Conservation (phyloP, 2,329 filamentous ascomycete species). For the Venturia asperata region DNA sequence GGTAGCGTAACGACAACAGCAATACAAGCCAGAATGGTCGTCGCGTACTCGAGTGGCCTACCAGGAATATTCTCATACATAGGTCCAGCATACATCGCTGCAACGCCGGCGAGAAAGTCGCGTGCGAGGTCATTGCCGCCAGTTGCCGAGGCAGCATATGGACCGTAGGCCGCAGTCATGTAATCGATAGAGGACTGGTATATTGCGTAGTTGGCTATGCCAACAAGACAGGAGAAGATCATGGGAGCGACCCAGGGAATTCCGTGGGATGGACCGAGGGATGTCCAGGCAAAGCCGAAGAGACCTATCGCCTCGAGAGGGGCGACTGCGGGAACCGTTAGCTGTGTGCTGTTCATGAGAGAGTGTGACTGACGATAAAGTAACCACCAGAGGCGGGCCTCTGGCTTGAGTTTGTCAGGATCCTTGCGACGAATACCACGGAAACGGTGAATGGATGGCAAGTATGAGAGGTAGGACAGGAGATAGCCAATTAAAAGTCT, state of each 20-base stretch:
- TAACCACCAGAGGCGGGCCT: slow-evolving; percentile 54
- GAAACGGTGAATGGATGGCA: slow-evolving; percentile 47
- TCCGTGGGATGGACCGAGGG: slow-evolving; percentile 47
- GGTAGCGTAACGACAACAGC: slow-evolving; percentile 46
- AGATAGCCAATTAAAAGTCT: slow-evolving; percentile 58
- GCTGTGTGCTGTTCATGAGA: slow-evolving; percentile 41
- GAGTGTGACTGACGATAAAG: slow-evolving; percentile 45
- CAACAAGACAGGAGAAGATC: slow-evolving; percentile 59
- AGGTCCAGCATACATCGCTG: slow-evolving; percentile 60
- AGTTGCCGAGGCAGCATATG: slow-evolving; percentile 68
- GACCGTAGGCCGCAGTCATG: slow-evolving; percentile 67
- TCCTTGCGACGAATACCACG: slow-evolving; percentile 19
- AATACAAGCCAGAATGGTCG: slow-evolving; percentile 46
- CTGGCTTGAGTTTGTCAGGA: slow-evolving; percentile 15
- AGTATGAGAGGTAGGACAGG: slow-evolving; percentile 54
- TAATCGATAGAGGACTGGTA: slow-evolving; percentile 75
- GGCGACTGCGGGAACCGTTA: slow-evolving; percentile 6
- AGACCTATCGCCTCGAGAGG: slow-evolving; percentile 52
- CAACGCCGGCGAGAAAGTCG: slow-evolving; percentile 67
- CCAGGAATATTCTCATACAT: slow-evolving; percentile 20
- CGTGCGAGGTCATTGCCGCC: slow-evolving; percentile 71
- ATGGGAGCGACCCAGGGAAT: slow-evolving; percentile 64
- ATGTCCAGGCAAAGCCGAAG: slow-evolving; percentile 65
- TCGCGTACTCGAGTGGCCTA: slow-evolving; percentile 43
- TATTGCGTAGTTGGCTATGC: slow-evolving; percentile 66